phyloP scores from a whole-genome alignment of 2,329 filamentous ascomycete genomes.

The Verticillium klebahnii region DNA sequence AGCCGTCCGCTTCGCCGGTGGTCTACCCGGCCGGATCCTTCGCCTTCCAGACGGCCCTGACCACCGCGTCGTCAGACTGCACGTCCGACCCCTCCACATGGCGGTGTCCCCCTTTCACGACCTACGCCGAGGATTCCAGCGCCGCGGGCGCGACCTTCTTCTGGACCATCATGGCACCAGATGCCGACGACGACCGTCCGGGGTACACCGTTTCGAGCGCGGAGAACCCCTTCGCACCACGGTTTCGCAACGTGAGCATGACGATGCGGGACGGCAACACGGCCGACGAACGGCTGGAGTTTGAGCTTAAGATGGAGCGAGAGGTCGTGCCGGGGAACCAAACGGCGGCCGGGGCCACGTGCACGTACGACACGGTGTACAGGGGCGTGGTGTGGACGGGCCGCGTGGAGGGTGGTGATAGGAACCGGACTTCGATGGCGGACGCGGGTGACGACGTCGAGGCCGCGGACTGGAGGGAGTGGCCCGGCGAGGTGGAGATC shows the following conservation, averaged over 20 bases:
- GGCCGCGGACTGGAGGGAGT: constrained; percentile 30
- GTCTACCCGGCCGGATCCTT: constrained; percentile 60
- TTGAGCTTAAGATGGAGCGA: constrained; percentile 49
- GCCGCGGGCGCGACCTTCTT: constrained; percentile 43
- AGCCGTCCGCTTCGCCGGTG: constrained; percentile 1
- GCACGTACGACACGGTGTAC: constrained; percentile 56
- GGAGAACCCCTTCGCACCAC: constrained; percentile 50
- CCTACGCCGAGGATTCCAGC: constrained; percentile 31
- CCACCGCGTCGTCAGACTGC: constrained; percentile 48
- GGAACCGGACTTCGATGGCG: constrained; percentile 6
- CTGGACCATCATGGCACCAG: constrained; percentile 51
- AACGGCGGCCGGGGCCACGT: constrained; percentile 42
- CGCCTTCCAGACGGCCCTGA: constrained; percentile 54
- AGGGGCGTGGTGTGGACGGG: constrained; percentile 57
- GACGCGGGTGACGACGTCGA: constrained; percentile 13
- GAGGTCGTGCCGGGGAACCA: constrained; percentile 43
- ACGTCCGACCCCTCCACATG: constrained; percentile 55
- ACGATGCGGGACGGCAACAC: constrained; percentile 41
- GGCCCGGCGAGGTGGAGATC: constrained; percentile 56
- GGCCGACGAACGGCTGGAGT: constrained; percentile 51
- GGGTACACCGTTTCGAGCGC: constrained; percentile 51
- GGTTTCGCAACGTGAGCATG: constrained; percentile 49
- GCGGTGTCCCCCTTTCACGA: constrained; percentile 55
- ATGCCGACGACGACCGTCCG: constrained; percentile 26
- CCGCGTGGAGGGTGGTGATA: constrained; percentile 17